A percentile compares a stretch with the other conserved stretches of the same genome.
Conservation (phyloP, 345 rosid genomes). For the Mallotus nudiflorus region DNA sequence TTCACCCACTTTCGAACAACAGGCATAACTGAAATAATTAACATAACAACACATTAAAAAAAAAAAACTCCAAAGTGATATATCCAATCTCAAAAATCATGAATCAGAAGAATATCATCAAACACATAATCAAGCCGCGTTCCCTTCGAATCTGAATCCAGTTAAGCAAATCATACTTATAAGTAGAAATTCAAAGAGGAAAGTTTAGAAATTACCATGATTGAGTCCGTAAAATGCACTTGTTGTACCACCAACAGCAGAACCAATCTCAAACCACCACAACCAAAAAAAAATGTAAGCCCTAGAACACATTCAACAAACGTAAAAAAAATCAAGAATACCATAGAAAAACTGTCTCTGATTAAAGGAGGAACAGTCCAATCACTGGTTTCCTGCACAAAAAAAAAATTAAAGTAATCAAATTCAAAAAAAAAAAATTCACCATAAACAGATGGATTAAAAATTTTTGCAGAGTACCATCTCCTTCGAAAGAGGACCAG, state of each 20-base stretch:
- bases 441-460: neutral
- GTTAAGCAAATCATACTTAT: too few species aligned
- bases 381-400: slow-evolving; percentile 73
- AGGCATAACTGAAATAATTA: slow-evolving; percentile 69
- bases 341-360: slow-evolving; percentile 95
- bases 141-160: too few species aligned
- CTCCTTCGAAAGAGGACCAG: slow-evolving; percentile 79
- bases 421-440: neutral
- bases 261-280: slow-evolving; percentile 61
- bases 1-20: slow-evolving; percentile 67
- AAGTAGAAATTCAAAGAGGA: too few species aligned
- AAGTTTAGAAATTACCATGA: slow-evolving; percentile 40
- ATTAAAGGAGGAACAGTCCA: slow-evolving; percentile 83
- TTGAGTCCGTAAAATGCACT: slow-evolving; percentile 78
- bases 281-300: slow-evolving; percentile 9
- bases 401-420: neutral
- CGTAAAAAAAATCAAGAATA: slow-evolving; percentile 18
- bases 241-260: slow-evolving; percentile 84
- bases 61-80: neutral
- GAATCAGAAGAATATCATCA: too few species aligned
- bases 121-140: too few species aligned
- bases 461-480: slow-evolving; percentile 40
- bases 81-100: too few species aligned
- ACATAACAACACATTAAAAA: slow-evolving; percentile 8
- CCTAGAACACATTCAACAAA: neutral